phyloP scores from a whole-genome alignment of 768 basidiomycete genomes.

The Baorangia bicolor region DNA sequence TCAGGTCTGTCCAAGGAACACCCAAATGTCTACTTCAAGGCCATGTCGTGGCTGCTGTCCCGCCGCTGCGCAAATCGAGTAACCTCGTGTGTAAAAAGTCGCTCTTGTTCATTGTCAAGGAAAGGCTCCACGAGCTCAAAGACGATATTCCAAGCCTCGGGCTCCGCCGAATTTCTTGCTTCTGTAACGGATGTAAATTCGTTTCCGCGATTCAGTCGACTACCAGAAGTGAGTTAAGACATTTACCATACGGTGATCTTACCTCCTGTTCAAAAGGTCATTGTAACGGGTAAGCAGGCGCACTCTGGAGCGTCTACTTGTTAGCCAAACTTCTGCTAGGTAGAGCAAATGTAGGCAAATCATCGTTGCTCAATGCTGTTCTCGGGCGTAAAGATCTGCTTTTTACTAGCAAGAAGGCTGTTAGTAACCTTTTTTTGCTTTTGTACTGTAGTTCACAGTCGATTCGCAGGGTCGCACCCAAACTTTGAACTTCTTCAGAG shows the following conservation, averaged over 20 bases:
- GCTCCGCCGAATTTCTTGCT: slow-evolving; percentile 30
- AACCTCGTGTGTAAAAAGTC: not conserved
- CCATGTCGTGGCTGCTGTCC: slow-evolving; percentile 17
- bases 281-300: slow-evolving; percentile 27
- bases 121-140: slow-evolving; percentile 13
- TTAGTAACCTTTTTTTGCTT: slow-evolving; percentile 33
- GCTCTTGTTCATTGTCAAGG: not conserved
- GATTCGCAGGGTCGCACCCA: slow-evolving; percentile 63
- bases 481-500: slow-evolving; percentile 67
- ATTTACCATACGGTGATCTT: not conserved
- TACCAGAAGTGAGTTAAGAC: slow-evolving; percentile 30
- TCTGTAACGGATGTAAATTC: slow-evolving; percentile 19
- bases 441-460: not conserved
- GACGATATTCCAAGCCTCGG: slow-evolving; percentile 21
- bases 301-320: not conserved
- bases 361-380: slow-evolving; percentile 68
- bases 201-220: slow-evolving; percentile 14
- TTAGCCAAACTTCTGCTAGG: slow-evolving; percentile 38
- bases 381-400: slow-evolving; percentile 56
- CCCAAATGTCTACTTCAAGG: not conserved
- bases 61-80: not conserved
- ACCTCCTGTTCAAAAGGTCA: slow-evolving; percentile 15
- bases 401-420: slow-evolving; percentile 69
- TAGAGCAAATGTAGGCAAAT: slow-evolving; percentile 79
- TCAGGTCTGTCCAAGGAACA: not conserved